Percentiles rank a stretch among this genome's conserved stretches.
phyloP scores from a whole-genome alignment of 73 alveolate species.

The Paramecium pentaurelia region DNA sequence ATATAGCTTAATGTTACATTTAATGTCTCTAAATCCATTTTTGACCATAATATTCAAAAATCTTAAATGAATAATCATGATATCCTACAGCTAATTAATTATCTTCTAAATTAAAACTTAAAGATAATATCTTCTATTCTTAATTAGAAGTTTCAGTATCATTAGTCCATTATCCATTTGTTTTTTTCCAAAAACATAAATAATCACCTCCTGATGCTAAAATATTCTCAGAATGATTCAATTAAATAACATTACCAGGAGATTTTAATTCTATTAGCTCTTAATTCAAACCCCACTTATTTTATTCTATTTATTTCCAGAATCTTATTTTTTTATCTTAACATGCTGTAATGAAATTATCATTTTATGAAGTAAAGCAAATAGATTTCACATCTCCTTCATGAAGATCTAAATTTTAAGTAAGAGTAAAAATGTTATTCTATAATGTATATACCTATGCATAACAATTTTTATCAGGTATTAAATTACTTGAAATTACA shows the following conservation, averaged over 20 bases:
- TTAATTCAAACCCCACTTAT: not conserved
- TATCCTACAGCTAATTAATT: not conserved
- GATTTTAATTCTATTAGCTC: not conserved
- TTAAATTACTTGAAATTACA: not conserved
- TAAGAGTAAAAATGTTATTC: not conserved
- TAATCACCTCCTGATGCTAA: not conserved
- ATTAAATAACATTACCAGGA: not conserved
- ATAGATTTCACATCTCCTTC: not conserved
- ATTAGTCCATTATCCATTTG: not conserved
- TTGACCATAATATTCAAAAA: not conserved
- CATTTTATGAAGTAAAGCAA: not conserved
- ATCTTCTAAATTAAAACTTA: not conserved
- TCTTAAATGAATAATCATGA: not conserved
- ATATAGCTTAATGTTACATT: not conserved
- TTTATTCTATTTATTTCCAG: not conserved
- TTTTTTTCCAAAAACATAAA: not conserved
- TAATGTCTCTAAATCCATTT: not conserved
- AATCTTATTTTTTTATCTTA: not conserved
- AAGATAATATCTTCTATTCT: not conserved
- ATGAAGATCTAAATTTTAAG: not conserved
- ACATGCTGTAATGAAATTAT: not conserved
- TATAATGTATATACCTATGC: not conserved
- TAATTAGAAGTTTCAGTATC: not conserved
- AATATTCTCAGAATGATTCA: not conserved
- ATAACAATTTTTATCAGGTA: not conserved